These are phyloP conservation scores for Sistotremastrum suecicum DNA, from an alignment of 768 basidiomycete species.

Conservation along the genomic window DNA sequence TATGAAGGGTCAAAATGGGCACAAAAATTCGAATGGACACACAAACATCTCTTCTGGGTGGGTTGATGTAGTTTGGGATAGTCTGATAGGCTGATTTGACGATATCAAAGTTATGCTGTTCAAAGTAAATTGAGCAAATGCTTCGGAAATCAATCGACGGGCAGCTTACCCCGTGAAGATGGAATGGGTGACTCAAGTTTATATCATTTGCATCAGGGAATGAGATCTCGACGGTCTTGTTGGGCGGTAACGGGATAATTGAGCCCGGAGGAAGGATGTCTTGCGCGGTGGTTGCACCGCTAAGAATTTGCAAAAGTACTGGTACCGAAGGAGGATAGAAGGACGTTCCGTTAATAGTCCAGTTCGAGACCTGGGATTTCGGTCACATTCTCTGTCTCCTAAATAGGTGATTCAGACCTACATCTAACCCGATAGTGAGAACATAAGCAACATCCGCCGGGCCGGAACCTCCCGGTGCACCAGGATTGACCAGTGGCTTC, in stretches of 20 bases:
- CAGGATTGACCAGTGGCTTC: no score
- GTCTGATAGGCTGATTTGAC: background rate
- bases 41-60: slow-evolving; percentile 35
- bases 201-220: slow-evolving; percentile 22
- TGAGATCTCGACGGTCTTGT: slow-evolving; percentile 32
- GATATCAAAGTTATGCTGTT: background rate
- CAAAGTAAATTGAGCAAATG: no score
- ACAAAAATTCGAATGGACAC: no score
- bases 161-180: background rate
- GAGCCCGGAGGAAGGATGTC: slow-evolving; percentile 35
- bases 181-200: background rate
- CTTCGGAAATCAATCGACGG: no score
- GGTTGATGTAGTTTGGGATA: slow-evolving; percentile 16
- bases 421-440: no score
- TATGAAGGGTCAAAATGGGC: no score
- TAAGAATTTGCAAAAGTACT: slow-evolving; percentile 44
- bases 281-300: slow-evolving; percentile 31
- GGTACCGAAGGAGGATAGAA: slow-evolving; percentile 32
- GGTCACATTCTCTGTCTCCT: no score
- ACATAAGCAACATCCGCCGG: no score
- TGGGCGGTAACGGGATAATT: slow-evolving; percentile 31
- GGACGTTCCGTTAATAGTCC: slow-evolving; percentile 20
- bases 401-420: no score
- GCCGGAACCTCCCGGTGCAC: no score
- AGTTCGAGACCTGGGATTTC: slow-evolving; percentile 6